Base-by-base conservation (phyloP, 2,329 filamentous ascomycete species). In the Domatiomyces globalis region DNA sequence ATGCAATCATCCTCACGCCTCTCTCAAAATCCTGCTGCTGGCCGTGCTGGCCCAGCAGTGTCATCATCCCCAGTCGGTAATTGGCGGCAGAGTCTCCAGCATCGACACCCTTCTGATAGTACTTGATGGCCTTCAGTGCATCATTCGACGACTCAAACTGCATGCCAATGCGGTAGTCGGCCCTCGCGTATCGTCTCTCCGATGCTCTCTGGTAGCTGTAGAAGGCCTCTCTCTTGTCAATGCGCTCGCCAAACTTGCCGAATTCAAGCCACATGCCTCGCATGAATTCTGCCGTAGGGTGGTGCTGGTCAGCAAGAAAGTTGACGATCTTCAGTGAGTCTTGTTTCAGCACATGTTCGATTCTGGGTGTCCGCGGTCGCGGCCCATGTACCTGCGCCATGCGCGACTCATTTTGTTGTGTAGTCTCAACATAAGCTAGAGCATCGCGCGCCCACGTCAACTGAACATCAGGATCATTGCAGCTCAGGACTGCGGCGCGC, bases 81-180 rank as follows among this genome's bases (percentile, higher is more conserved):
- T 81, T 84, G 4, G 88, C 89, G 2, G 92, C 92, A 15, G 92
- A 95, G 69, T 98, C 92, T 20, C 83, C 81, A 59, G 83, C 73
- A 48, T 80, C 78, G 48, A 92, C 81, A 48, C 92, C 92, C 46
- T 79, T 78, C 58, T 87, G 81, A 68, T 96, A 98, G 67, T 96
- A 89, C 62, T 84, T 82, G 63, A 95, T 81, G 5, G 92, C 92
- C 66, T 94, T 95, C 56, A 83, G 77, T 54, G 88, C 83, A 63
- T 98, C 90, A 63, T 94, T 94, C 4, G 88, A 90, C 66, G 85
- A 88, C 69, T 98, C 92, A 65, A 89, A 96, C 52, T 95, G 84
- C 90, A 96, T 98, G 56, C 92, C 92, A 71, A 98, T 94, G 46
- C 92, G 81, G 67, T 98, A 98, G 67, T 96, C 87, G 18, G 92